Evolutionary conservation across 768 basidiomycete genomes (phyloP), one percentile per base, ranked within the genome.

Genomic region (Tremella fuciformis): DNA sequence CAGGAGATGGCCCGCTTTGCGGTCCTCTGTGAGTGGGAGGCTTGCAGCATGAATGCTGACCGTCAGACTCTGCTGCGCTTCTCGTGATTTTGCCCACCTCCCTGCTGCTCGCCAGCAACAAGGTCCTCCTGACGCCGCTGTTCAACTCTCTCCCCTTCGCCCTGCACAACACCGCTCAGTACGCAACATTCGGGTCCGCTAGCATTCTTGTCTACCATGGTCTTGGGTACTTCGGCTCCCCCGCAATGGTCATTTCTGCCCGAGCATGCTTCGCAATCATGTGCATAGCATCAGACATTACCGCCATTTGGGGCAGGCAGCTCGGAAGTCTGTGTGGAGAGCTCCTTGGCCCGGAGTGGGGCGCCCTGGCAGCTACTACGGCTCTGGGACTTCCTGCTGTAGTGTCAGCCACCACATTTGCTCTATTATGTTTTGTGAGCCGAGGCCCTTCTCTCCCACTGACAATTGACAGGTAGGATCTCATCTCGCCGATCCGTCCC

Each of bases 101-200:
- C 1, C 64, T 69, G 8, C 25, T 67, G 16, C 62, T 73, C 21
- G 50, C 54, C 19, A 51, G 68, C 8, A 64, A 53, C 38, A 55
- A 39, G 3, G n/a, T 57, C 7, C 60, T 70, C 24, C 60, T 73
- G 7, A 62, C 55, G 1, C 69, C 71, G 4, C 57, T 69, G 1
- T 73, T 66, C 62, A 70, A 70, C 46, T 53, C 66, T 8, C 58
- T 66, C 9, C 71, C 69, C 3, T 63, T 73, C 11, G 57, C 58
- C 8, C 63, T 67, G 0, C 63, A 68, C 50, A 39, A 41, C 9
- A 8, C 15, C 13, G 7, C 18, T 2, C 26, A 66, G 15, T 67
- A 63, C 53, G 24, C 22, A 13, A n/a, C 53, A 15, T 49, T 65
- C 26, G 18, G 58, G 1, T 11, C 65, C 24, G 8, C 57, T 4